Base-by-base conservation (phyloP, 306 rosid species). In the Coriaria nepalensis region DNA sequence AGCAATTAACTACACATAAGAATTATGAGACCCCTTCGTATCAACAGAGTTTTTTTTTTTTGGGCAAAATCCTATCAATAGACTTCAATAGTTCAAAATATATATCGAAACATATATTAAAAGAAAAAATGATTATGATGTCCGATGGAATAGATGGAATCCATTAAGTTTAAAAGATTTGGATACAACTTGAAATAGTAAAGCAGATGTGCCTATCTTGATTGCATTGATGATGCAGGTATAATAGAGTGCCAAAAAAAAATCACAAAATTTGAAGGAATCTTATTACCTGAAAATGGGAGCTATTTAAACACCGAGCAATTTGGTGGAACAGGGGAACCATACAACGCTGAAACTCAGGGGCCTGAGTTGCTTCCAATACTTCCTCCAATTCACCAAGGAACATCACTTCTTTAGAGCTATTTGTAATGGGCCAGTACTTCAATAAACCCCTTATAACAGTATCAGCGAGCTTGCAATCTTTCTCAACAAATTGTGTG, bases 351-450 rank as follows among this genome's bases (percentile, higher is more conserved):
- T 80, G 93, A 65, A 84, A 84, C 35, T 84, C 95, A 2, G 92
- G 76, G 41, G 75, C 78, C 56, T 80, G 93, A 70, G 87, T 84
- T 42, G 83, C 79, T 71, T 80, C 95, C 45, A 84, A 56, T 52
- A 84, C 73, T 71, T 84, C 95, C 69, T 84, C 93, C 68, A 84
- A 63, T 63, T 84, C 95, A 62, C 81, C 49, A 10, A 84, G 65
- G 71, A 84, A 80, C 87, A 80, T 75, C 35, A 80, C 95, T 73
- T 84, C 95, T 73, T 84, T 84, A 3, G 81, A 57, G 60, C 93
- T 84, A 64, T 78, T 84, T 41, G 95, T 84, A 65, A 84, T 68
- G 0, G 95, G 95, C 95, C 95, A 84, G 73, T 80, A 84, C 81
- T 84, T 84, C 65, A 80, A 54, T 29, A 84, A 71, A 54, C 95